phyloP scores from a whole-genome alignment of 1,284 basidiomycete species.

The Ustilago lituana region DNA sequence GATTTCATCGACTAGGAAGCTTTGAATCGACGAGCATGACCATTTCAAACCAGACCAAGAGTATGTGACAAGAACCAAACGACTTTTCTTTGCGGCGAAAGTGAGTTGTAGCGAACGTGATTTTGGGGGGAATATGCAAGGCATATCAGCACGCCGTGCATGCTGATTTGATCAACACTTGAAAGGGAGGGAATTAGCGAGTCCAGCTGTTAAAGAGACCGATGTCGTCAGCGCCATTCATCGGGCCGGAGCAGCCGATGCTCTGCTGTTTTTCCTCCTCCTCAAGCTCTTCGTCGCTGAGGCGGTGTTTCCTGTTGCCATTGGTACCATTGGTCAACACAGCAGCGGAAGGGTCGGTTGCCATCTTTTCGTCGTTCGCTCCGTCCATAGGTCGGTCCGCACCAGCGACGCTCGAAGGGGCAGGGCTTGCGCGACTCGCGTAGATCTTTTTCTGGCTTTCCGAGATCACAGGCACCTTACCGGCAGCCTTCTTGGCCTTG shows the following conservation, averaged over 20 bases:
- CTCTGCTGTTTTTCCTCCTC: conserved; percentile 48
- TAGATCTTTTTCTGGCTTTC: conserved; percentile 48
- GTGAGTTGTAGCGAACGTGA: too few species aligned
- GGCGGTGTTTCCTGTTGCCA: conserved; percentile 34
- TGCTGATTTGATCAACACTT: neutral
- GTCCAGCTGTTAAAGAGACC: conserved; percentile 59
- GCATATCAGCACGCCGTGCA: too few species aligned
- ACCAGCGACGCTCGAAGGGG: conserved; percentile 39
- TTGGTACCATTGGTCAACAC: conserved; percentile 17
- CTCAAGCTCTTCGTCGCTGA: conserved; percentile 29
- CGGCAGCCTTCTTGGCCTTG: conserved; percentile 70
- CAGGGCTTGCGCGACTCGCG: conserved; percentile 34
- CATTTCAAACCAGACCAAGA: conserved; percentile 1
- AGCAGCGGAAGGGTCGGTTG: conserved; percentile 12
- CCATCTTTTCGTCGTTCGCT: conserved; percentile 51
- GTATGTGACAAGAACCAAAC: too few species aligned
- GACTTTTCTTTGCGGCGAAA: too few species aligned
- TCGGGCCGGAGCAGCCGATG: conserved; percentile 60
- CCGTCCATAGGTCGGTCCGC: conserved; percentile 7
- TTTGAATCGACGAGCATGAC: too few species aligned
- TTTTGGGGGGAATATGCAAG: conserved; percentile 9
- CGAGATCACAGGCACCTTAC: conserved; percentile 33
- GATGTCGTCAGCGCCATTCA: conserved; percentile 65
- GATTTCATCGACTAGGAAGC: conserved; percentile 1
- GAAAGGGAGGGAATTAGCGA: conserved; percentile 17